Base-by-base conservation (phyloP, 495 filamentous ascomycete species). In the Xylaria curta region DNA sequence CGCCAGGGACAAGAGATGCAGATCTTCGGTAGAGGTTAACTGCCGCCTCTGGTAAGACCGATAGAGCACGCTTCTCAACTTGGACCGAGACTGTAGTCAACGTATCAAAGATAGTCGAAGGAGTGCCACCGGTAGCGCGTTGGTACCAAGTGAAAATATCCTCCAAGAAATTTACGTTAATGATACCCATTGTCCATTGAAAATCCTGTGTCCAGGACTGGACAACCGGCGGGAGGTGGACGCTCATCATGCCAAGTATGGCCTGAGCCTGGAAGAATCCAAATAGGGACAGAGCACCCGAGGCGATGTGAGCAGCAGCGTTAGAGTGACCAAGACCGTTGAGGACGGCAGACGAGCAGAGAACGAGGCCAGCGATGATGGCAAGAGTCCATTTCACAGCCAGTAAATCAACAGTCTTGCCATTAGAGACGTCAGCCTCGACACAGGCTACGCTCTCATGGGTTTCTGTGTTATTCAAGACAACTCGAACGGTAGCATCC, bases 171-270 rank as follows among this genome's bases (percentile, higher is more conserved):
- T 86, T 85, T 69, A 99, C 87, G 65, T 88, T 88, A 77, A 99
- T 97, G 77, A 99, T 95, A 76, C 96, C 96, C 94, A 99, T 97
- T 79, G 90, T 95, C 96, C 96, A 99, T 80, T 95, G 91, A 85
- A 98, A 98, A 78, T 98, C 96, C 84, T 98, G 95, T 0, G 95
- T 97, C 96, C 96, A 99, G 0, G 95, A 87, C 76, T 92, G 88
- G 54, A 97, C 96, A 61, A 97, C 92, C 0, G 96, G 96, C 3
- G 96, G 96, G 63, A 97, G 89, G 31, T 87, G 86, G n/a, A 98
- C 90, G 15, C 92, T 87, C 44, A 89, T 92, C 85, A 98, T 91
- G 58, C 95, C 96, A 73, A 97, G 86, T 81, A 99, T 94, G n/a
- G 96, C 95, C 79, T 98, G 96, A 15, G 93, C 91, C 80, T 99